Base-by-base conservation (phyloP, 306 rosid genomes). In the Quercus agrifolia region DNA sequence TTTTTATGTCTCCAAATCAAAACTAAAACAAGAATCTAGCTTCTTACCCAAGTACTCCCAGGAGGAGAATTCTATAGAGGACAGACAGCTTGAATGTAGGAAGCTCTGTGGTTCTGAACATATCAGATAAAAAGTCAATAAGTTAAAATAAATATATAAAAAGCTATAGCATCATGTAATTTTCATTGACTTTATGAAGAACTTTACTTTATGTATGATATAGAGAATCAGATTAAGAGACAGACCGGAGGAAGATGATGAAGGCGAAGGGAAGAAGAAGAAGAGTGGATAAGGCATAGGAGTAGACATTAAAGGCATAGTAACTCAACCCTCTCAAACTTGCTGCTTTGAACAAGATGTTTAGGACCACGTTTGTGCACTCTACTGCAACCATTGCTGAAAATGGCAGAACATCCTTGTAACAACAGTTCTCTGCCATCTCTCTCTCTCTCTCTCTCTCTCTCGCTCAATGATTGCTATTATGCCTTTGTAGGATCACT, bases 281-380 rank as follows among this genome's bases (percentile, higher is more conserved):
- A 69, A 90, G 70, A 57, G 85, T 75, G 74, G 91, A 81, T 5
- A 86, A 15, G 4, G 77, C 81, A 55, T 51, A 83, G 3, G 93
- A 78, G 78, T 93, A 91, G 49, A 84, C 82, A 3, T 83, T 62
- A 79, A 90, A 89, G 51, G 83, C 92, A 31, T 77, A 84, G 87
- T 76, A 86, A 82, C 88, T 86, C 63, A 88, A 69, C 0, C 94
- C 90, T 67, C 72, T 80, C 25, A 71, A 56, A 19, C 76, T 52
- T 11, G 93, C 97, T 80, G 86, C 86, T 80, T 91, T 94, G 84
- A 83, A 90, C 15, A 89, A 55, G 54, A 79, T 63, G 52, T 58
- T 80, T 0, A 84, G 77, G 58, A 89, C 93, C 52, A 93, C 91
- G 57, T 73, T 80, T 8, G 82, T 73, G 76, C 86, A 85, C 78